phyloP scores from a whole-genome alignment of 108 stramenopile species.

The Cyclotella sp. region DNA sequence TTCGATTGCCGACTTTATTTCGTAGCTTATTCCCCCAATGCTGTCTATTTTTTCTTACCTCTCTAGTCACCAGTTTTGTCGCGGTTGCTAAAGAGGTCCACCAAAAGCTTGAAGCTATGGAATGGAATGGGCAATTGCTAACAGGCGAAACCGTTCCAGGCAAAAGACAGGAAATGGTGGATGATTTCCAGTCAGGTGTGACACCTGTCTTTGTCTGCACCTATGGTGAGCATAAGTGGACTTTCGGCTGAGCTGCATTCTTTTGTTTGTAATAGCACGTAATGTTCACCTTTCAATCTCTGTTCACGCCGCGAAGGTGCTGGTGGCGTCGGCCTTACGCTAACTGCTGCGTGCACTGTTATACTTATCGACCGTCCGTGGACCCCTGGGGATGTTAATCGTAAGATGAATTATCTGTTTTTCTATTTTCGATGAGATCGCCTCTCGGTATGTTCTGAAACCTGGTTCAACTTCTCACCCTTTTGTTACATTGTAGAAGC shows the following conservation, averaged over 20 bases:
- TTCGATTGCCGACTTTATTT: background rate
- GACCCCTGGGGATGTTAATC: slow-evolving; percentile 79
- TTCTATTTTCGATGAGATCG: background rate
- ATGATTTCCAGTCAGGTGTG: slow-evolving; percentile 77
- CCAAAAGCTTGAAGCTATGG: slow-evolving; percentile 55
- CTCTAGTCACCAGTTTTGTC: slow-evolving; percentile 66
- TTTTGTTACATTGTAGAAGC: slow-evolving; percentile 38
- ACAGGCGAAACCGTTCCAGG: slow-evolving; percentile 73
- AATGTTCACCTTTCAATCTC: background rate
- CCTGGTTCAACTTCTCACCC: background rate
- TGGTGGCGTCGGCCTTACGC: slow-evolving; percentile 85
- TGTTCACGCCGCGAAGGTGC: slow-evolving; percentile 39
- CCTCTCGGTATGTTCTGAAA: too few species aligned
- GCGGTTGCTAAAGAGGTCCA: slow-evolving; percentile 69
- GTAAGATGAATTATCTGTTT: background rate
- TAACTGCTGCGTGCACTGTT: slow-evolving; percentile 83
- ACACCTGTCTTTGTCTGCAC: slow-evolving; percentile 83
- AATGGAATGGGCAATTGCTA: slow-evolving; percentile 72
- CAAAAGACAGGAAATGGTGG: slow-evolving; percentile 80
- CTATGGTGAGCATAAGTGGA: slow-evolving; percentile 52
- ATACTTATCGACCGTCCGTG: slow-evolving; percentile 87
- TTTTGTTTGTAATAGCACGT: background rate
- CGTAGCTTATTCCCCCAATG: background rate
- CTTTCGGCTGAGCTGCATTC: background rate
- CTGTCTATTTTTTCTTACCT: slow-evolving; percentile 28